Conservation (phyloP, 441 rosid genomes). For the Gossypium aridum region DNA sequence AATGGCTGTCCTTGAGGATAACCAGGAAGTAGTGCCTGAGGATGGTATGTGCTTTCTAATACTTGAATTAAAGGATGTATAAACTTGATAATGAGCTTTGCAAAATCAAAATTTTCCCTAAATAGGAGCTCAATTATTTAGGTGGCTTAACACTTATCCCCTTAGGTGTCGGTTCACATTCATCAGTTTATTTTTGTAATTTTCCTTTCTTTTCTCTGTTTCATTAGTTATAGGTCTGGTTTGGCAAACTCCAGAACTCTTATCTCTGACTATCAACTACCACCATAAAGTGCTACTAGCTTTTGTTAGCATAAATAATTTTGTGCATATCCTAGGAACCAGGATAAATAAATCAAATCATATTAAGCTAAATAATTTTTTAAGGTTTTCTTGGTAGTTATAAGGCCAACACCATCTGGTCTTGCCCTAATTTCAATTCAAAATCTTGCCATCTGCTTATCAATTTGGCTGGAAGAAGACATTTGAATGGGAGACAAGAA, state of each 20-base stretch:
- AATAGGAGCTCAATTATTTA: neutral
- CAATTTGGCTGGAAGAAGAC: neutral
- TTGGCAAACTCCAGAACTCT: neutral
- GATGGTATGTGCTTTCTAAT: constrained; percentile 46
- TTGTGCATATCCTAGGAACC: neutral
- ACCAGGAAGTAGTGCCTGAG: constrained; percentile 54
- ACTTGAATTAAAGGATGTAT: neutral
- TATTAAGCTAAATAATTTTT: neutral
- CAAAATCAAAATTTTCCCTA: neutral
- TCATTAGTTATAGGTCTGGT: neutral
- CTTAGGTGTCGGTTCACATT: neutral
- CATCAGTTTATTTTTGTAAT: neutral
- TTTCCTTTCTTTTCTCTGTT: neutral
- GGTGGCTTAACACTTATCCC: neutral
- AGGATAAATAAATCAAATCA: neutral
- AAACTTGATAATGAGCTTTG: neutral
- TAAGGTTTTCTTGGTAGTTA: neutral
- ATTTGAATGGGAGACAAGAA: neutral
- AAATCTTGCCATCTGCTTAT: neutral
- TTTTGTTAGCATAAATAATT: neutral
- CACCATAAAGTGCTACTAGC: neutral
- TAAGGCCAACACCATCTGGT: neutral
- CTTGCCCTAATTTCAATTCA: neutral
- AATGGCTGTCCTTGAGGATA: constrained; percentile 57
- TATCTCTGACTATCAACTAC: neutral